Conservation (phyloP, 2,329 filamentous ascomycete species). For the Aquanectria penicillioides region DNA sequence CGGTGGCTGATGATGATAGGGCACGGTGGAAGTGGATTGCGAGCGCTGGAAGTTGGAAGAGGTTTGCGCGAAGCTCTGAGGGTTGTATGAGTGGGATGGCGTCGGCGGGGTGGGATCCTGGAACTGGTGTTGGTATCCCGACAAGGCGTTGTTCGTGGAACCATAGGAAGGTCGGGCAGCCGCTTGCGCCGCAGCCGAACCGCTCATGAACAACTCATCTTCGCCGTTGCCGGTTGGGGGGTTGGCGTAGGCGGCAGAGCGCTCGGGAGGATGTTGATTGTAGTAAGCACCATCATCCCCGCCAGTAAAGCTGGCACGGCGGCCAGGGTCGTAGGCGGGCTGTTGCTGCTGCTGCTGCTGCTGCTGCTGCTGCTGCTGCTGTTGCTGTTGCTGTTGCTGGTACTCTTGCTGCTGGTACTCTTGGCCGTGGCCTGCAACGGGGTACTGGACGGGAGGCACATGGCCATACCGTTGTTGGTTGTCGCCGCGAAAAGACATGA, state of each 20-base stretch:
- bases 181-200: constrained; percentile 45
- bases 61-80: constrained; percentile 66
- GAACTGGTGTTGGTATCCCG: constrained; percentile 64
- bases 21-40: constrained; percentile 62
- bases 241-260: constrained; percentile 35
- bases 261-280: constrained; percentile 43
- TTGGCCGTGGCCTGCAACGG: constrained; percentile 54
- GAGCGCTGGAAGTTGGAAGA: constrained; percentile 51
- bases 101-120: constrained; percentile 58
- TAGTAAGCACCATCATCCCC: constrained; percentile 76
- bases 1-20: constrained; percentile 58
- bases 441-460: constrained; percentile 73
- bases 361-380: constrained; percentile 48
- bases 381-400: constrained; percentile 50
- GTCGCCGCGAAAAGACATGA: constrained; percentile 73
- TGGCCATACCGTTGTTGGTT: constrained; percentile 73
- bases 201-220: constrained; percentile 74
- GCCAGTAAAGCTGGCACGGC: constrained; percentile 78
- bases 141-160: constrained; percentile 57
- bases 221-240: constrained; percentile 40
- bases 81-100: constrained; percentile 72
- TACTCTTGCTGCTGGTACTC: constrained; percentile 46
- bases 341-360: constrained; percentile 45
- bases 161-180: constrained; percentile 48
- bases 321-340: constrained; percentile 50